phyloP scores from a whole-genome alignment of 2,329 filamentous ascomycete species.

The Xylaria hypoxylon region DNA sequence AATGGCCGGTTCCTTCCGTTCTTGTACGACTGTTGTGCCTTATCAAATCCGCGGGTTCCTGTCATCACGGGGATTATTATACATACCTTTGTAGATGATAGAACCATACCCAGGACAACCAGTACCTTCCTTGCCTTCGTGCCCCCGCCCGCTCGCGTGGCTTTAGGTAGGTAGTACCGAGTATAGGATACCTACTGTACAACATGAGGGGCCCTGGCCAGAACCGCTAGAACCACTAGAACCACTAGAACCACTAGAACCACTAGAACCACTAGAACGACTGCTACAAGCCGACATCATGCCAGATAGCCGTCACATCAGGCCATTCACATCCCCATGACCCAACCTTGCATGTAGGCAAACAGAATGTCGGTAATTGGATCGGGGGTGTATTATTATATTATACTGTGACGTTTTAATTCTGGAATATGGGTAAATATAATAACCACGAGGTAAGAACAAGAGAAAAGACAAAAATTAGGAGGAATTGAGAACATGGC shows the following conservation, averaged over 20 bases:
- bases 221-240: too few relatives aligned
- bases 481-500: not conserved
- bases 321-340: conserved; percentile 35
- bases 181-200: too few relatives aligned
- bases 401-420: not conserved
- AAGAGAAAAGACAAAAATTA: not conserved
- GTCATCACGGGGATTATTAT: conserved; percentile 13
- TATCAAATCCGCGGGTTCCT: conserved; percentile 21
- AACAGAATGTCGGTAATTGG: conserved; percentile 33
- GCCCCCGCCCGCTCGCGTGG: too few relatives aligned
- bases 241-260: too few relatives aligned
- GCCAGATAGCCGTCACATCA: conserved; percentile 39
- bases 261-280: too few relatives aligned
- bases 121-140: too few relatives aligned
- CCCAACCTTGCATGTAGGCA: conserved; percentile 34
- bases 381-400: conserved; percentile 10
- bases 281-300: conserved; percentile 35
- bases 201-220: conserved; percentile 13
- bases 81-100: too few relatives aligned
- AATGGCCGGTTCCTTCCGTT: conserved; percentile 34
- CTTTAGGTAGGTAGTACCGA: too few relatives aligned
- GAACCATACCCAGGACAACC: too few relatives aligned
- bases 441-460: not conserved
- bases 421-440: conserved; percentile 31
- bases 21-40: conserved; percentile 15